Base-by-base conservation (phyloP, 768 basidiomycete genomes). In the Agaricus blazei region DNA sequence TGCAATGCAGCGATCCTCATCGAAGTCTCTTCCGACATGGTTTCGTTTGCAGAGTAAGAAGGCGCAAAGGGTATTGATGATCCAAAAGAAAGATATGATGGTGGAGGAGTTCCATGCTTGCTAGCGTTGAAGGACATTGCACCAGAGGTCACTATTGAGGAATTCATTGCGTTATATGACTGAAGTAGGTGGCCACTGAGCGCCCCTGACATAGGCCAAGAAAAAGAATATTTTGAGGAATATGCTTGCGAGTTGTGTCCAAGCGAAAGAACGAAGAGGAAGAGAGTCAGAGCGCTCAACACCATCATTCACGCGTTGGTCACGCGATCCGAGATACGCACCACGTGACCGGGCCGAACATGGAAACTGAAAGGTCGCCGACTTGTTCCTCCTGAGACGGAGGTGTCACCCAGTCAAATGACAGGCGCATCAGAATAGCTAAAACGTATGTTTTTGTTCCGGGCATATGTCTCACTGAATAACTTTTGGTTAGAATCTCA, bases 1-100 rank as follows among this genome's bases (percentile, higher is more conserved):
- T 96, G 93, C 1, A 97, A 72, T 0, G 77, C 67, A 4, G 85
- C 87, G 42, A 93, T 82, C 62, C 83, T 85, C 52, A 75, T 73
- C 2, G 83, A 79, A 0, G 85, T 84, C 45, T 83, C 85, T 52
- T 86, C 80, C 0, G 82, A 80, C 36, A 87, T 70, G 9, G 78
- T 74, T 28, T 68, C 67, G 19, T 64, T 65, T 14, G 60, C 54
- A 55, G 60, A 63, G 12, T 29, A 31, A 14, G 48, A 26, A 5
- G 48, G 8, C 5, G n/a, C 27, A 37, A 56, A 61, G 2, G 56
- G 56, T 12, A 54, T 40, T 34, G 63, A 59, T 9, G 57, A 60
- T 60, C 51, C 29, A 53, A 65, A 63, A 48, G 68, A 59, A 48
- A 71, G 59, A 52, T 75, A 70, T 4, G 74, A 65, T 24, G 62